A percentile compares a stretch with the other conserved stretches of the same genome.
phyloP scores from a whole-genome alignment of 148 eudicot species.

The Pharnaceum exiguum region DNA sequence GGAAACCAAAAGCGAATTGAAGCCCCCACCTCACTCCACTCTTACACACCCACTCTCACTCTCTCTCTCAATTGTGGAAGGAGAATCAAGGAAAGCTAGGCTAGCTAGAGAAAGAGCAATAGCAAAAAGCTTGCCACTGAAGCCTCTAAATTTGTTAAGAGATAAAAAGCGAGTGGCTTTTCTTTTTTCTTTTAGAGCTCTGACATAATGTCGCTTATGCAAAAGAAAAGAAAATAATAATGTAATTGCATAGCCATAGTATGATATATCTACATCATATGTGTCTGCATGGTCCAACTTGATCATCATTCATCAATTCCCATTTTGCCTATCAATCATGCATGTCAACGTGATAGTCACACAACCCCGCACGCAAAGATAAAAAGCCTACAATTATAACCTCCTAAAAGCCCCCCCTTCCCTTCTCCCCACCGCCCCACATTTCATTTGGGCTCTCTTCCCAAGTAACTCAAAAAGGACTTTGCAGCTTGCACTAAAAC shows the following conservation, averaged over 20 bases:
- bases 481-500: neutral
- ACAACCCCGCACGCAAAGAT: constrained; percentile 36
- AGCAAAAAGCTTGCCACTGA: constrained; percentile 22
- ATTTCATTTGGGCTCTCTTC: constrained; percentile 4
- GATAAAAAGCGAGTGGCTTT: constrained; percentile 19
- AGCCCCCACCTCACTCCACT: neutral
- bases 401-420: constrained; percentile 17
- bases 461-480: neutral
- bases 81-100: constrained; percentile 27
- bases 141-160: constrained; percentile 16
- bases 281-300: no score
- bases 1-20: neutral
- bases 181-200: constrained; percentile 11
- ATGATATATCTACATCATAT: no score
- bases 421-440: constrained; percentile 7
- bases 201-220: constrained; percentile 20
- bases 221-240: no score
- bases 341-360: constrained; percentile 22
- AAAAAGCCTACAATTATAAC: constrained; percentile 39
- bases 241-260: no score
- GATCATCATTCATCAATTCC: neutral
- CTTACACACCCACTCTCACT: no score
- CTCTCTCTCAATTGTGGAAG: constrained; percentile 11
- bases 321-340: neutral
- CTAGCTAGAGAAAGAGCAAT: constrained; percentile 21